These are phyloP conservation scores for Allium fistulosum DNA, from an alignment of 106 monocot genomes.

Conservation along the genomic window DNA sequence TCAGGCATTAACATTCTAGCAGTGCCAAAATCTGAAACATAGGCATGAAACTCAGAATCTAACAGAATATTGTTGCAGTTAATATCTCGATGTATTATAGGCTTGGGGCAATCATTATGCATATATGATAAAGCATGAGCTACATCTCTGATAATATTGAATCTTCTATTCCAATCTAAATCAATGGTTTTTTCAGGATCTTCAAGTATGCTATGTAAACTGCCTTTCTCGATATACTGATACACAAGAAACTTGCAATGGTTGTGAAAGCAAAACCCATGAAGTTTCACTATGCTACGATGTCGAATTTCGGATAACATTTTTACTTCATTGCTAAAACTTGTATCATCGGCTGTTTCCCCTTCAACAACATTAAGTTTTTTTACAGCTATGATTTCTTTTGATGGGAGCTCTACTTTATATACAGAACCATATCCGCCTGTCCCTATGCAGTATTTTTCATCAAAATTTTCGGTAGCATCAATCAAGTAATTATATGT, in stretches of 20 bases:
- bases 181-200: neutral
- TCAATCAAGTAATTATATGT: conserved; percentile 10
- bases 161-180: conserved; percentile 10
- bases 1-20: conserved; percentile 8
- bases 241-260: conserved; percentile 9
- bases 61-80: conserved; percentile 13
- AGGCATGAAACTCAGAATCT: conserved; percentile 14
- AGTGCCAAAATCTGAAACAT: conserved; percentile 20
- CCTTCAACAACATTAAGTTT: conserved; percentile 13
- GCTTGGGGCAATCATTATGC: conserved; percentile 8
- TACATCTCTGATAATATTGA: conserved; percentile 8
- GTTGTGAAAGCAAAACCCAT: conserved; percentile 17
- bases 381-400: conserved; percentile 17
- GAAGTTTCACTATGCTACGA: conserved; percentile 18
- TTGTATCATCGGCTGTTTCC: neutral
- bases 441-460: conserved; percentile 17
- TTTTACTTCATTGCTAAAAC: conserved; percentile 14
- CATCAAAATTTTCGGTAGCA: conserved; percentile 24
- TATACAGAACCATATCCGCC: conserved; percentile 21
- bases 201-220: conserved; percentile 4
- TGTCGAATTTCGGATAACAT: conserved; percentile 11
- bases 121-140: conserved; percentile 19
- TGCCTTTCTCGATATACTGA: conserved; percentile 28
- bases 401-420: conserved; percentile 5
- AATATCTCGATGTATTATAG: conserved; percentile 18